Percentiles rank a stretch among this genome's conserved stretches.
These are phyloP conservation scores for Babesia divergens DNA, from an alignment of 169 alveolate genomes.

Conservation along the genomic window DNA sequence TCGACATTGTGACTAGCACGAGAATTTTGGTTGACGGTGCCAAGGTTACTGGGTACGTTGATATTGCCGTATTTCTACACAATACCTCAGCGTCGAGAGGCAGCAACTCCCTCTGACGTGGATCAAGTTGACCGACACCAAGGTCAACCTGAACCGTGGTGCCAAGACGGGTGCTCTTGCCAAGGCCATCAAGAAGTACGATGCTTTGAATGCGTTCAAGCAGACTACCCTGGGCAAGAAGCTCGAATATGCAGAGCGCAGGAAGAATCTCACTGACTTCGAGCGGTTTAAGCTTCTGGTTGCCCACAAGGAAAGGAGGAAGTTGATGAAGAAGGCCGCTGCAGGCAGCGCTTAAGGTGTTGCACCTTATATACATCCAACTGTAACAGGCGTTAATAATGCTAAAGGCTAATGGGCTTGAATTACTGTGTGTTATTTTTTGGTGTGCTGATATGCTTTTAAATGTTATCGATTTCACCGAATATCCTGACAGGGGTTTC, in stretches of 20 bases:
- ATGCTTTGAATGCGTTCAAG: conserved; percentile 75
- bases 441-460: not conserved
- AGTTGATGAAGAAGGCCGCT: conserved; percentile 52
- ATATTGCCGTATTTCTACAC: not conserved
- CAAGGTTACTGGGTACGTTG: conserved; percentile 77
- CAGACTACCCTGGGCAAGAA: conserved; percentile 81
- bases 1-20: conserved; percentile 83
- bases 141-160: conserved; percentile 84
- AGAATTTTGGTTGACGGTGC: conserved; percentile 90
- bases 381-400: not conserved
- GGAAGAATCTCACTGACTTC: conserved; percentile 82
- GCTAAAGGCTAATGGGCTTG: not conserved
- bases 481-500: conserved; percentile 35
- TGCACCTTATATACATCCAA: not conserved
- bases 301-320: conserved; percentile 70
- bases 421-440: not conserved
- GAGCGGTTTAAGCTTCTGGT: conserved; percentile 83
- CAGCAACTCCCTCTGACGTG: conserved; percentile 86
- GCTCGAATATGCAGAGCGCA: conserved; percentile 68
- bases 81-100: conserved; percentile 74
- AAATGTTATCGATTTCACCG: conserved; percentile 56
- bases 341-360: conserved; percentile 22
- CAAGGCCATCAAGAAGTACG: conserved; percentile 74
- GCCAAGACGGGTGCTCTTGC: conserved; percentile 81
- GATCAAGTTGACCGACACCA: conserved; percentile 83